These are phyloP conservation scores for Lasiodiplodia citricola DNA, from an alignment of 2,329 filamentous ascomycete genomes.

Conservation along the genomic window DNA sequence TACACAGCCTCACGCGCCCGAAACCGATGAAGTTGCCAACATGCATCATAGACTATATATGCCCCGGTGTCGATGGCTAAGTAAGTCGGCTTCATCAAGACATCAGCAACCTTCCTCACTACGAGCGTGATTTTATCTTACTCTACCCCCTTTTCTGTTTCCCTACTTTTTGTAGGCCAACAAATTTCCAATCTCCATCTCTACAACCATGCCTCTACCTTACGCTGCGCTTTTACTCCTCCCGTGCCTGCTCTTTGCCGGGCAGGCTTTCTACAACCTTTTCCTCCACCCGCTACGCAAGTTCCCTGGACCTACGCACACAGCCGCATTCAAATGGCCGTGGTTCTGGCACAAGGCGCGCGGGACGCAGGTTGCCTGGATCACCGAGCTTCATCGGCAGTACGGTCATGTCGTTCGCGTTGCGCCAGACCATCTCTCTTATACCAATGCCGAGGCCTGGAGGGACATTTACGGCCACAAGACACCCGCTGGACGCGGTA, in stretches of 20 bases:
- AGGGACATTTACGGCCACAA: constrained; percentile 23
- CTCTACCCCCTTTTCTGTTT: no score
- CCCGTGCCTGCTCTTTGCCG: not conserved
- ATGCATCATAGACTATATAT: no score
- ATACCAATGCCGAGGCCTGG: constrained; percentile 50
- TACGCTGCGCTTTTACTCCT: not conserved
- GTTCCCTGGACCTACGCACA: constrained; percentile 19
- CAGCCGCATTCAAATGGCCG: not conserved
- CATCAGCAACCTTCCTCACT: no score
- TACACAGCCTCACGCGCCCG: no score
- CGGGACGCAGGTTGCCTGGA: not conserved
- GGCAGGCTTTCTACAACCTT: constrained; percentile 11
- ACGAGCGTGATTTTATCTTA: no score
- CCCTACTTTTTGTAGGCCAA: no score
- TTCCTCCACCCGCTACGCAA: constrained; percentile 12
- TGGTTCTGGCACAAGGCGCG: not conserved
- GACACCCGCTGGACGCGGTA: constrained; percentile 2
- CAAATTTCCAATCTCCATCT: no score
- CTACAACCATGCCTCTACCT: no score
- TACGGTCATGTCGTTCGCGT: constrained; percentile 46
- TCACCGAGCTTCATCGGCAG: not conserved
- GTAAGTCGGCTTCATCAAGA: no score
- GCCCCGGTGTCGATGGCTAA: no score
- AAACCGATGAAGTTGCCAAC: no score
- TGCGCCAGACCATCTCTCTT: constrained; percentile 49